These are phyloP conservation scores for Mucuna pruriens DNA, from an alignment of 306 rosid genomes.

Conservation along the genomic window DNA sequence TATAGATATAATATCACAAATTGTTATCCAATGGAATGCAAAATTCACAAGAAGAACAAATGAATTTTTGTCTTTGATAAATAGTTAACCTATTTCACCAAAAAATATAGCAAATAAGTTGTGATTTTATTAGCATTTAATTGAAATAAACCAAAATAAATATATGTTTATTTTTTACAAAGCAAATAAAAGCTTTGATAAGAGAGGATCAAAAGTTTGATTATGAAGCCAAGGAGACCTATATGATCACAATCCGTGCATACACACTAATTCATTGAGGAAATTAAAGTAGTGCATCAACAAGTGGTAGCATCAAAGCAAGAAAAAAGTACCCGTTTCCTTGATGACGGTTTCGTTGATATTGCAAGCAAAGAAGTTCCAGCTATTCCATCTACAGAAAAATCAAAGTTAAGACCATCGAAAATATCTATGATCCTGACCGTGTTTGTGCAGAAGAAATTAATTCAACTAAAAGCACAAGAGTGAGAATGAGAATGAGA, in stretches of 20 bases:
- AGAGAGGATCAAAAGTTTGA: background rate
- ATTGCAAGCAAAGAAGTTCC: slow-evolving; percentile 98
- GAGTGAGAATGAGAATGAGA: slow-evolving; percentile 12
- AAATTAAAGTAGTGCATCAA: background rate
- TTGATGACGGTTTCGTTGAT: slow-evolving; percentile 81
- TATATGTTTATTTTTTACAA: background rate
- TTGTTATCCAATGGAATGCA: background rate
- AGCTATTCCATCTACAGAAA: slow-evolving; percentile 89
- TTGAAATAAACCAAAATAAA: background rate
- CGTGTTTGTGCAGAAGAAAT: background rate
- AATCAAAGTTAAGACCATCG: background rate
- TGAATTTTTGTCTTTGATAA: background rate
- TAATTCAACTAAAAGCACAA: background rate
- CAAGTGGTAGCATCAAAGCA: slow-evolving; percentile 6
- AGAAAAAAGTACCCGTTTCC: slow-evolving; percentile 73
- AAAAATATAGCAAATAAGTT: background rate
- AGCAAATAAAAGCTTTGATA: background rate
- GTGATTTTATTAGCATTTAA: background rate
- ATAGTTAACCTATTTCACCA: background rate
- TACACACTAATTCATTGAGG: background rate
- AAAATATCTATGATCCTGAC: background rate
- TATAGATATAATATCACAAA: background rate
- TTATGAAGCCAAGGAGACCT: background rate
- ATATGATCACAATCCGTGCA: slow-evolving; percentile 19
- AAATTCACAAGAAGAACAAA: background rate